A percentile compares a stretch with the other conserved stretches of the same genome.
Evolutionary conservation across 2,329 filamentous ascomycete genomes (phyloP).

Genomic region (Alternaria longipes): DNA sequence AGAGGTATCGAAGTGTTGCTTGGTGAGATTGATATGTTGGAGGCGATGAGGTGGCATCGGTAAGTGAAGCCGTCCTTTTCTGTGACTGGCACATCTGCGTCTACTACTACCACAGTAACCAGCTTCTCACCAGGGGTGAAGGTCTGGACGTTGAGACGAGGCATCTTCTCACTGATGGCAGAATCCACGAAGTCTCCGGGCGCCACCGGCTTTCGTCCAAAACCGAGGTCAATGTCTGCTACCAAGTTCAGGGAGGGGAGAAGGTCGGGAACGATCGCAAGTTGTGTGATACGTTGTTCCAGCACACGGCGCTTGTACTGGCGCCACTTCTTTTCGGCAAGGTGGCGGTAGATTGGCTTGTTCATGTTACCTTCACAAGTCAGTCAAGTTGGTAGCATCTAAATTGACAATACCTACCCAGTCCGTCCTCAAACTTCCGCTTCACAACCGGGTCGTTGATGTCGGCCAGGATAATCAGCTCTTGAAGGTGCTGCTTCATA

Average conservation of each 20-base stretch:
- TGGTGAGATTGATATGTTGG: constrained; percentile 72
- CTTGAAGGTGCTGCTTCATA: constrained; percentile 76
- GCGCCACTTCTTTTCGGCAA: constrained; percentile 89
- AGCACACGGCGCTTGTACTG: constrained; percentile 81
- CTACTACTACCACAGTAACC: constrained; percentile 84
- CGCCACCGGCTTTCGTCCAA: constrained; percentile 73
- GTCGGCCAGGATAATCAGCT: constrained; percentile 87
- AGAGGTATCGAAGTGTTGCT: constrained; percentile 52
- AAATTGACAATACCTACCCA: constrained; percentile 67
- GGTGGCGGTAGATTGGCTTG: constrained; percentile 93
- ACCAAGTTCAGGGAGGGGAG: constrained; percentile 80
- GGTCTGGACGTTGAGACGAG: constrained; percentile 81
- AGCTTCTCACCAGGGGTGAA: constrained; percentile 85
- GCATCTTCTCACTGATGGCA: constrained; percentile 74
- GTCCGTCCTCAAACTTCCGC: constrained; percentile 90
- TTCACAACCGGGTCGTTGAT: constrained; percentile 96
- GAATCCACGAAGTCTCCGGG: constrained; percentile 84
- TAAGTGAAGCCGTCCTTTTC: constrained; percentile 78
- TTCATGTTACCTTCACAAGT: constrained; percentile 81
- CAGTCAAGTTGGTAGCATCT: constrained; percentile 4
- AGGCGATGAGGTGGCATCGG: constrained; percentile 87
- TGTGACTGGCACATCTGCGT: constrained; percentile 86
- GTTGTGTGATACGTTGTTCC: constrained; percentile 84
- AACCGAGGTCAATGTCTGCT: constrained; percentile 83
- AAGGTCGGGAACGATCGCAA: constrained; percentile 88